A percentile compares a stretch with the other conserved stretches of the same genome.
Evolutionary conservation across 768 basidiomycete genomes (phyloP).

Genomic region (Cubamyces lactineus): DNA sequence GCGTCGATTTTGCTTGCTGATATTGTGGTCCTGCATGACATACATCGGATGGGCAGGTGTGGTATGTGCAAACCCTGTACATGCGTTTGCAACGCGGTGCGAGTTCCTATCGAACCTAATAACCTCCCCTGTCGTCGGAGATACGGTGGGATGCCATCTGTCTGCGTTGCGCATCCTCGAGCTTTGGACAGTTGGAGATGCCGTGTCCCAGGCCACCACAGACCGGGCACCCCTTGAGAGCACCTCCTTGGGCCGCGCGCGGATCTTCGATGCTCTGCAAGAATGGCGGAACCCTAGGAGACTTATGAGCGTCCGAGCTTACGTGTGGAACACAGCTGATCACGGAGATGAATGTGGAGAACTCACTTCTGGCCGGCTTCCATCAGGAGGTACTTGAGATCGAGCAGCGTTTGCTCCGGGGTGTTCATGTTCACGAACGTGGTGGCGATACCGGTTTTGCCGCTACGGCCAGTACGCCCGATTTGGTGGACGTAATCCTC

Average conservation of each 20-base stretch:
- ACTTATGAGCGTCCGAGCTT: conserved; percentile 12
- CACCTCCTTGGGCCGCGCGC: conserved; percentile 74
- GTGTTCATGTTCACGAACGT: conserved; percentile 99
- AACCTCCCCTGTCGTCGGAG: conserved; percentile 64
- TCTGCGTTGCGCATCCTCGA: conserved; percentile 90
- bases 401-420: conserved; percentile 91
- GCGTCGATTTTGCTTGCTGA: no score
- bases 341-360: not conserved
- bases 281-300: conserved; percentile 87
- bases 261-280: conserved; percentile 89
- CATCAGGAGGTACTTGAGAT: conserved; percentile 94
- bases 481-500: conserved; percentile 99
- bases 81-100: not conserved
- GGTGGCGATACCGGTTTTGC: conserved; percentile 98
- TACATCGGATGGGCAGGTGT: no score
- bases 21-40: no score
- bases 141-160: conserved; percentile 88
- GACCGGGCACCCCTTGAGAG: conserved; percentile 88
- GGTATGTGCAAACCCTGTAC: not conserved
- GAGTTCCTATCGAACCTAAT: conserved; percentile 10
- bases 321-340: not conserved
- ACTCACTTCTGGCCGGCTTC: conserved; percentile 97
- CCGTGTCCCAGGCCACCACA: conserved; percentile 97
- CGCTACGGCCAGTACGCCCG: conserved; percentile 95
- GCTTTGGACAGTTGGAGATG: conserved; percentile 93